phyloP scores from a whole-genome alignment of 768 basidiomycete species.

The Coprinopsis cinerea region DNA sequence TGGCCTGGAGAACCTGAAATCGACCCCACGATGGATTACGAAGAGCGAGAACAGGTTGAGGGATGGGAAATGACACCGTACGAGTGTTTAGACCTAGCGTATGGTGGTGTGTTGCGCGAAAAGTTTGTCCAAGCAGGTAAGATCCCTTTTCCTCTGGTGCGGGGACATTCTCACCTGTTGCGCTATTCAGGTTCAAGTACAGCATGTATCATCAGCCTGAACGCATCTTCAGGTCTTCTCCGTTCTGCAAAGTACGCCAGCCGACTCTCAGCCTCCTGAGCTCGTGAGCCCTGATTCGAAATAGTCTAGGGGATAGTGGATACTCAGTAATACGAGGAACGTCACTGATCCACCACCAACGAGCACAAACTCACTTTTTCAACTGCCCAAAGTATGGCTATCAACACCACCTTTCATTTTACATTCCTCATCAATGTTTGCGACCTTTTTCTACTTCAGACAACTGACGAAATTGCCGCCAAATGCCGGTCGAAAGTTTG shows the following conservation, averaged over 20 bases:
- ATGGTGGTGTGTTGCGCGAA: constrained; percentile 66
- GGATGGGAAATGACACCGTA: constrained; percentile 74
- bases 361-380: constrained; percentile 48
- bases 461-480: constrained; percentile 50
- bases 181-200: constrained; percentile 68
- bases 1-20: constrained; percentile 84
- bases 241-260: constrained; percentile 64
- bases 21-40: constrained; percentile 71
- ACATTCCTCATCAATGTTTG: constrained; percentile 6
- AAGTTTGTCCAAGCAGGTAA: constrained; percentile 61
- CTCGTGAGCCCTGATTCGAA: constrained; percentile 4
- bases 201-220: constrained; percentile 69
- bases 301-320: constrained; percentile 75
- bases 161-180: background rate
- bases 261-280: constrained; percentile 18
- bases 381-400: constrained; percentile 47
- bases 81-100: constrained; percentile 68
- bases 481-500: constrained; percentile 35
- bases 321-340: constrained; percentile 67
- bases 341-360: constrained; percentile 49
- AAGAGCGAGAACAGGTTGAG: constrained; percentile 56
- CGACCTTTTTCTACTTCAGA: constrained; percentile 25
- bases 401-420: constrained; percentile 9
- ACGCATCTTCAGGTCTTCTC: constrained; percentile 66
- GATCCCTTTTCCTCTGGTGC: constrained; percentile 21